phyloP scores from a whole-genome alignment of 768 basidiomycete species.

The Pluteus cervinus region DNA sequence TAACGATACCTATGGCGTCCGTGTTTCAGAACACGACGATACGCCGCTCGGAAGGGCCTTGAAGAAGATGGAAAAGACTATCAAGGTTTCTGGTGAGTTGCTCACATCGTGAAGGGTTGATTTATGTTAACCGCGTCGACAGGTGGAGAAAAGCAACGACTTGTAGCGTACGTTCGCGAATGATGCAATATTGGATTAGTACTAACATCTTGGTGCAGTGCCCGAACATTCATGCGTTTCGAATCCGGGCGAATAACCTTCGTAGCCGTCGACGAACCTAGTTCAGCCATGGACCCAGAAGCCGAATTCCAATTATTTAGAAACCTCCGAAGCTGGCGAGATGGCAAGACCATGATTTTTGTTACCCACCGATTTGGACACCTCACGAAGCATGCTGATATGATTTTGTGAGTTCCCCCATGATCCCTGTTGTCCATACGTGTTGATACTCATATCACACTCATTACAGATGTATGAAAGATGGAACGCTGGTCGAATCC shows the following conservation, averaged over 20 bases:
- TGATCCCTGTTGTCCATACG: conserved; percentile 1
- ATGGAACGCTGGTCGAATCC: conserved; percentile 31
- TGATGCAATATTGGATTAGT: too few species aligned
- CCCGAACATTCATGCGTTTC: conserved; percentile 41
- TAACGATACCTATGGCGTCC: conserved; percentile 32
- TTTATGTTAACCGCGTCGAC: conserved; percentile 31
- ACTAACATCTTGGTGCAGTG: too few species aligned
- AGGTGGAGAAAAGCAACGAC: conserved; percentile 42
- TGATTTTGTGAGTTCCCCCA: conserved; percentile 38
- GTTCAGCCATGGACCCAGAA: conserved; percentile 48
- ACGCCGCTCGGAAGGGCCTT: too few species aligned
- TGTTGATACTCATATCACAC: conserved; percentile 1
- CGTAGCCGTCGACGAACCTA: conserved; percentile 54
- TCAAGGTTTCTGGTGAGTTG: conserved; percentile 22
- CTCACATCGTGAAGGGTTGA: conserved; percentile 18
- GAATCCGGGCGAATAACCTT: conserved; percentile 35
- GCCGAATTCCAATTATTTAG: conserved; percentile 44
- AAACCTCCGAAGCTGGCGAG: conserved; percentile 26
- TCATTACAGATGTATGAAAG: conserved; percentile 37
- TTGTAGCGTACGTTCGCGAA: conserved; percentile 40
- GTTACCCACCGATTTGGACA: conserved; percentile 52
- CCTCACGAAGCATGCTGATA: conserved; percentile 42
- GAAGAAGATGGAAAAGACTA: conserved; percentile 23
- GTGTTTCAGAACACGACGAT: too few species aligned
- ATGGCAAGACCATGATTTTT: conserved; percentile 49